Evolutionary conservation across 176 grass and related monocot species (phyloP).

Genomic region (Hsuehochloa calcarea): DNA sequence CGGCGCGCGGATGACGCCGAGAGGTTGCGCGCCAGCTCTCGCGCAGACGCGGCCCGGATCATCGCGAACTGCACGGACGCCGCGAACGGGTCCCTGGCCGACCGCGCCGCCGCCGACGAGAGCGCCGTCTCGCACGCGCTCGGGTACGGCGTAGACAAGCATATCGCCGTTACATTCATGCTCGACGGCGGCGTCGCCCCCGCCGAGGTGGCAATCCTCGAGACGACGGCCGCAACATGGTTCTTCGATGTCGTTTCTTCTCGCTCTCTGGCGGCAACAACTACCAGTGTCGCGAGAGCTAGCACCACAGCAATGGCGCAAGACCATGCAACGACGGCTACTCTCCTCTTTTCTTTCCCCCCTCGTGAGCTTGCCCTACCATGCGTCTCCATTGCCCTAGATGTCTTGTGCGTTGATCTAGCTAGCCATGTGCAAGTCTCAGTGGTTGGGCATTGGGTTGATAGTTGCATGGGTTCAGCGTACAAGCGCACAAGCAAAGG

Average conservation of each 20-base stretch:
- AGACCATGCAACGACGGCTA: constrained; percentile 21
- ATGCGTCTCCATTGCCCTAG: constrained; percentile 3
- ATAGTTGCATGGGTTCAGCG: neutral
- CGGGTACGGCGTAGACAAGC: constrained; percentile 57
- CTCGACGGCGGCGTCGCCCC: neutral
- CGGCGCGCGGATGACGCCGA: neutral
- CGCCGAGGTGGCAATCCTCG: neutral
- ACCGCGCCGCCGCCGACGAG: constrained; percentile 28
- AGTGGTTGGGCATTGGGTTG: neutral
- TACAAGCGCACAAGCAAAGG: neutral
- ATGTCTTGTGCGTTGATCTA: neutral
- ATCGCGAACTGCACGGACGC: constrained; percentile 74
- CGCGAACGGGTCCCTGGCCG: constrained; percentile 35
- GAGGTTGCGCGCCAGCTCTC: constrained; percentile 52
- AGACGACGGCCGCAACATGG: neutral
- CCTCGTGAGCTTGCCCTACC: neutral
- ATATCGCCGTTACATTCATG: constrained; percentile 34
- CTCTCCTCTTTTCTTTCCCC: constrained; percentile 1
- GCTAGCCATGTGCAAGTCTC: neutral
- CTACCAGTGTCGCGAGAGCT: constrained; percentile 13
- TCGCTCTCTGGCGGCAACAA: neutral
- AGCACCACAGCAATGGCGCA: constrained; percentile 22
- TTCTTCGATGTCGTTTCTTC: neutral
- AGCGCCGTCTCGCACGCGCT: constrained; percentile 50
- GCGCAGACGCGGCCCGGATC: constrained; percentile 42